Conservation (phyloP, 2,329 filamentous ascomycete species). For the Geoglossum cookeanum region DNA sequence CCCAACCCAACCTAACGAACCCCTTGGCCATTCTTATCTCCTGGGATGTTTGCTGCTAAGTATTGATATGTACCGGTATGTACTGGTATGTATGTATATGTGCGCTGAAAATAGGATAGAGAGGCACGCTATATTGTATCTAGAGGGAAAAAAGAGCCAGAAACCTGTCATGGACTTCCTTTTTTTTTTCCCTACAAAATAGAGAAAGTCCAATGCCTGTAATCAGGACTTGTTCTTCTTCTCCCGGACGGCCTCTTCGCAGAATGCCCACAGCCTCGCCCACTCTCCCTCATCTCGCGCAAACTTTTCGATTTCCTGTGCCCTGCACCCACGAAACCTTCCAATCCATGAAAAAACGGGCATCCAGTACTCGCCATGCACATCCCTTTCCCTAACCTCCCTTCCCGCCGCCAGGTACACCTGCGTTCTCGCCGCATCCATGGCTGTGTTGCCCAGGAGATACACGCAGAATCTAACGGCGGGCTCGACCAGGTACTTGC, state of each 20-base stretch:
- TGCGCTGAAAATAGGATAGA: too few species aligned
- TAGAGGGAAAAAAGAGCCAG: too few species aligned
- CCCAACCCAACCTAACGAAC: too few species aligned
- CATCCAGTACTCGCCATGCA: slow-evolving; percentile 2
- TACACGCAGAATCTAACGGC: background rate
- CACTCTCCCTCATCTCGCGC: background rate
- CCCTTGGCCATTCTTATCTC: too few species aligned
- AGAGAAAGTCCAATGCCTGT: too few species aligned
- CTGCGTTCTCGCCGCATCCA: slow-evolving; percentile 3
- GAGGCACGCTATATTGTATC: too few species aligned
- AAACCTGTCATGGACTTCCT: too few species aligned
- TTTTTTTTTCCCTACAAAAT: too few species aligned
- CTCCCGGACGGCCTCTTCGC: background rate
- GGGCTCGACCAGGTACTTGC: background rate
- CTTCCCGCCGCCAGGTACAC: background rate
- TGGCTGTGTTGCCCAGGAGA: background rate
- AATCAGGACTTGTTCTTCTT: background rate
- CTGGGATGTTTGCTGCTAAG: too few species aligned
- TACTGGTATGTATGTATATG: too few species aligned
- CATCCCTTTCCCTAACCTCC: background rate
- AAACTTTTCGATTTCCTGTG: background rate
- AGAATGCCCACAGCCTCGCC: background rate
- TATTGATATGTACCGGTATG: too few species aligned
- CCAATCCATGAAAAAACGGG: background rate
- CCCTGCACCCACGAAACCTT: background rate